phyloP scores from a whole-genome alignment of 2,329 filamentous ascomycete genomes.

The Teratosphaeria destructans region DNA sequence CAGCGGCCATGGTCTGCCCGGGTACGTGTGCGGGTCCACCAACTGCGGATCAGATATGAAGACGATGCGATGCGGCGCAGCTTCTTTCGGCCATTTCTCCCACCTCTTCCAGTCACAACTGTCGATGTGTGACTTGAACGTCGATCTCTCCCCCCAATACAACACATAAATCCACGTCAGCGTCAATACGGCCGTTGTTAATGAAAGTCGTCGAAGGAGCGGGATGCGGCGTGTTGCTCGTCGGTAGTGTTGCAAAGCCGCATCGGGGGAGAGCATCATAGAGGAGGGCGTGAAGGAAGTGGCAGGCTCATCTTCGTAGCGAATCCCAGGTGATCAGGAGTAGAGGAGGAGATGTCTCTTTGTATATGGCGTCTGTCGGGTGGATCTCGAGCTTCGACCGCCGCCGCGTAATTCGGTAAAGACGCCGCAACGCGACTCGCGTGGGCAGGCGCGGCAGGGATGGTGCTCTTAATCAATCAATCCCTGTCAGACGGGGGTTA shows the following conservation, averaged over 20 bases:
- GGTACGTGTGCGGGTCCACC: constrained; percentile 91
- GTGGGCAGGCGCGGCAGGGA: not conserved
- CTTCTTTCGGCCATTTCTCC: constrained; percentile 79
- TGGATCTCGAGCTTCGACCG: not conserved
- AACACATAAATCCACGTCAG: constrained; percentile 64
- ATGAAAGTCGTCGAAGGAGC: constrained; percentile 14
- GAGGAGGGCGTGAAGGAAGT: not conserved
- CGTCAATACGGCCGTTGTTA: constrained; percentile 11
- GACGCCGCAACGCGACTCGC: not conserved
- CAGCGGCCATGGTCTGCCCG: constrained; percentile 67
- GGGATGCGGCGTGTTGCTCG: constrained; percentile 15
- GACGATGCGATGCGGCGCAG: constrained; percentile 71
- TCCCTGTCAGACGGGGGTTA: not conserved
- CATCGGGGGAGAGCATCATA: constrained; percentile 14
- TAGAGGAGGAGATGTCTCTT: not conserved
- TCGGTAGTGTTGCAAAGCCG: constrained; percentile 8
- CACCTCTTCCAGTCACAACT: constrained; percentile 74
- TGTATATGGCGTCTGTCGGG: not conserved
- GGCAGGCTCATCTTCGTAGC: not conserved
- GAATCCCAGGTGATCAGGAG: not conserved
- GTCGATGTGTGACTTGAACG: constrained; percentile 60
- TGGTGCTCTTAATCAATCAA: not conserved
- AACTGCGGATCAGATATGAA: constrained; percentile 86
- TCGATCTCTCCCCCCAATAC: constrained; percentile 74
- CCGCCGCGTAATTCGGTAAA: not conserved